Base-by-base conservation (phyloP, 306 rosid species). In the Sechiopsis laciniata region DNA sequence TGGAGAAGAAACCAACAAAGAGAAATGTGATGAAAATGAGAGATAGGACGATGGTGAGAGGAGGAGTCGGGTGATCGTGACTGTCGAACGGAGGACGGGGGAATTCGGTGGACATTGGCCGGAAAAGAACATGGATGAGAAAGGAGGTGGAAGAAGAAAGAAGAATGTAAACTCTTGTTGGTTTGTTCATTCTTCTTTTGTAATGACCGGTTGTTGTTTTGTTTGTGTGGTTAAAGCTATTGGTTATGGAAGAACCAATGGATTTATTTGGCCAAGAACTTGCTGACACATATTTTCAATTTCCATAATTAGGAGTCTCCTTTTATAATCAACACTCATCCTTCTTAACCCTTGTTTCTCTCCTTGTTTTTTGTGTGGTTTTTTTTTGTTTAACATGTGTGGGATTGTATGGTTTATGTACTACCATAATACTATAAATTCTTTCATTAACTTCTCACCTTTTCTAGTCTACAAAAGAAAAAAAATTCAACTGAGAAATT, bases 41-140 rank as follows among this genome's bases (percentile, higher is more conserved):
- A n/a, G 89, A 71, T 32, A 91, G 71, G 3, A 85, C 64, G 3
- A 89, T 63, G 1, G 86, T 51, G 19, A 85, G 37, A 0, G 96
- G 82, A 0, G 89, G 80, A n/a, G 87, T 69, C 11, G 55, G 5
- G n/a, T 63, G 50, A 0, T 57, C 51, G 13, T n/a, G 55, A 0
- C 17, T 2, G 0, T 22, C 0, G 3, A 24, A 16, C 0, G 78
- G 22, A 0, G 76, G 17, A 5, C 55, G 66, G 16, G 68, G 6
- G 7, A 24, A 0, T 57, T 46, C 71, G 14, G 71, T 21, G 14
- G 68, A 17, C 74, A 79, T 46, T 1, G 78, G 32, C 57, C 40
- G 73, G 55, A 62, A 62, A 8, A 62, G 17, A 12, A 32, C 68
- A 32, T 62, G 48, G 46, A 62, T 46, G 48, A 15, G 48, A 20